Evolutionary conservation across 768 basidiomycete genomes (phyloP), one percentile per base, ranked within the genome.

Genomic region (Lactifluus subvellereus): DNA sequence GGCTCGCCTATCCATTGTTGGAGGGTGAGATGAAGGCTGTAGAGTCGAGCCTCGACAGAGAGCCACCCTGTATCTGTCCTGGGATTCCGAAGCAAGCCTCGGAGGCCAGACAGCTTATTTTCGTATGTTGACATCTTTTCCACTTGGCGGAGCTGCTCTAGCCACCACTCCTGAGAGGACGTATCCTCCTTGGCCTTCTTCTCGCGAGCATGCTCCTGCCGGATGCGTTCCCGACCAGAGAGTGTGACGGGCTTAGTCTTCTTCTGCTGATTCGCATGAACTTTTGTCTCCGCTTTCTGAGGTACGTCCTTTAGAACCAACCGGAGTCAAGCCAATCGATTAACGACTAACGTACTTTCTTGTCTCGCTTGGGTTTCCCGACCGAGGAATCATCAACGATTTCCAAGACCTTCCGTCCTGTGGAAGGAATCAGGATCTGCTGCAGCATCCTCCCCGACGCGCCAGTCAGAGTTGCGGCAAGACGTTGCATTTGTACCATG

Each of bases 381-480:
- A 18, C 16, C 18, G 50, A 32, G 8, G 35, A 10, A 16, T 53
- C 49, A 32, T 45, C 27, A 20, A 27, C 20, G 4, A 63, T 59
- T 45, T 66, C 56, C 54, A 59, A 64, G 38, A 64, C 57, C 20
- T 60, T 57, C 32, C 49, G 61, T 51, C 77, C 71, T 9, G 77
- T 78, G 1, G 78, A 66, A 0, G 77, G 74, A 61, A 89, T 87
- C n/a, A 79, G 74, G 37, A 84, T 78, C 56, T 79, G 79, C 67
- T 82, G 75, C 32, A 89, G 72, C 7, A 72, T 71, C 1, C 74
- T 76, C 1, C 87, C 88, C 0, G 77, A 77, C 6, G 86, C 85
- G 0, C 87, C 87, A 0, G 84, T 85, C 60, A 89, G 70, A 0
- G 85, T 86, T 43, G 79, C 80, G 10, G 87, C 86, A 49, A 84